These are phyloP conservation scores for Globisporangium uncinulatum DNA, from an alignment of 352 stramenopile genomes.

Conservation along the genomic window DNA sequence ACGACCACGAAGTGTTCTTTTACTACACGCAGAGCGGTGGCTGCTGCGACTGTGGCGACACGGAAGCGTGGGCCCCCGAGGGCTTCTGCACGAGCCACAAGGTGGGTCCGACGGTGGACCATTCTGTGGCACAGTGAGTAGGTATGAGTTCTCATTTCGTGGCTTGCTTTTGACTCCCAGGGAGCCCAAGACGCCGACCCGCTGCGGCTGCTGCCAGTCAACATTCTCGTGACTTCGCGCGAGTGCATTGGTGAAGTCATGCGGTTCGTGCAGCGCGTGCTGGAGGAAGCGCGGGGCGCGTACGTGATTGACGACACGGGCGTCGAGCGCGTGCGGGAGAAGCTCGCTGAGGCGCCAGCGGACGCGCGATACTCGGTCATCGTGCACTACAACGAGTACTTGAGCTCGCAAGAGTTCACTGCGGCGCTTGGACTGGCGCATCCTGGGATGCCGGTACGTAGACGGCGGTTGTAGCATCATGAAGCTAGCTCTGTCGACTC, in stretches of 20 bases:
- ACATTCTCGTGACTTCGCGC: slow-evolving; percentile 48
- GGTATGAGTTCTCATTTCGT: not conserved
- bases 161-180: slow-evolving; percentile 11
- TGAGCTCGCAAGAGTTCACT: slow-evolving; percentile 84
- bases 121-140: not conserved
- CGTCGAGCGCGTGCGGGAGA: slow-evolving; percentile 40
- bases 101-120: slow-evolving; percentile 12
- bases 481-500: not conserved
- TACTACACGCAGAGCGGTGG: slow-evolving; percentile 94
- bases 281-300: slow-evolving; percentile 60
- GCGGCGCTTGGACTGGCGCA: slow-evolving; percentile 63
- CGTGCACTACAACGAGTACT: slow-evolving; percentile 92
- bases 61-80: slow-evolving; percentile 92
- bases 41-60: slow-evolving; percentile 98
- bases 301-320: slow-evolving; percentile 48
- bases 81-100: slow-evolving; percentile 95
- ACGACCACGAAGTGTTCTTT: slow-evolving; percentile 93
- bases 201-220: slow-evolving; percentile 41
- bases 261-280: slow-evolving; percentile 47
- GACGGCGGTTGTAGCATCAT: not conserved
- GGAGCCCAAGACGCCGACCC: slow-evolving; percentile 73
- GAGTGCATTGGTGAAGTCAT: slow-evolving; percentile 70
- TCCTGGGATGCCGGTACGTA: slow-evolving; percentile 53
- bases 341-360: slow-evolving; percentile 39
- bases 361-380: slow-evolving; percentile 85